phyloP scores from a whole-genome alignment of 1,284 basidiomycete species.

The Spongiforma sp. region DNA sequence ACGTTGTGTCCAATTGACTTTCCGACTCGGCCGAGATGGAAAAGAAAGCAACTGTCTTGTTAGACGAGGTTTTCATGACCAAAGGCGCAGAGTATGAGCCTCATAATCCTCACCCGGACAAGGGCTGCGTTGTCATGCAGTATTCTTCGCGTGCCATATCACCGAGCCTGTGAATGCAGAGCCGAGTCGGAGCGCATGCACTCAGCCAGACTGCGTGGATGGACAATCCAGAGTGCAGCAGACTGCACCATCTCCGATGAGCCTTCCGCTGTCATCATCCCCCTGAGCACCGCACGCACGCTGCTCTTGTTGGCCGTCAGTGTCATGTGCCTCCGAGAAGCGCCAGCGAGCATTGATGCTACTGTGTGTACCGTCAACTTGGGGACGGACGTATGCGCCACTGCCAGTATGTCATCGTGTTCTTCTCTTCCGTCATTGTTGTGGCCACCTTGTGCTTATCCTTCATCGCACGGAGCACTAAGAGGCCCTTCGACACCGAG shows the following conservation, averaged over 20 bases:
- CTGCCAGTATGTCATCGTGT: constrained; percentile 13
- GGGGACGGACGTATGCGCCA: constrained; percentile 51
- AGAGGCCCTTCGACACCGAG: too few relatives aligned
- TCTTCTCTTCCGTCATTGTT: not conserved
- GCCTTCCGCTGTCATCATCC: constrained; percentile 29
- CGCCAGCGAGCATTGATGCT: constrained; percentile 71
- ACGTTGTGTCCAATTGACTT: too few relatives aligned
- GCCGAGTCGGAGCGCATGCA: constrained; percentile 58
- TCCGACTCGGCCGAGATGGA: too few relatives aligned
- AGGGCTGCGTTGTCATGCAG: too few relatives aligned
- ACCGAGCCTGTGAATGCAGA: too few relatives aligned
- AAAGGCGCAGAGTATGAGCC: too few relatives aligned
- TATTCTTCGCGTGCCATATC: too few relatives aligned
- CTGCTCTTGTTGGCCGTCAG: constrained; percentile 81
- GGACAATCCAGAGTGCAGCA: constrained; percentile 74
- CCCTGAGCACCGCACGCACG: constrained; percentile 72
- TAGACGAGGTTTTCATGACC: too few relatives aligned
- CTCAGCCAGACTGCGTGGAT: constrained; percentile 78
- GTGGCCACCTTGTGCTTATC: too few relatives aligned
- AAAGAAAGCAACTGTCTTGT: too few relatives aligned
- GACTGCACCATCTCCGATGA: constrained; percentile 42
- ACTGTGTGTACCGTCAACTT: constrained; percentile 62
- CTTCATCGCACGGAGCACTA: not conserved
- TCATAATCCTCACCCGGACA: too few relatives aligned
- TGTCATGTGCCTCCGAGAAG: constrained; percentile 76